Evolutionary conservation across 148 eudicot genomes (phyloP).

Genomic region (Talinum fruticosum): DNA sequence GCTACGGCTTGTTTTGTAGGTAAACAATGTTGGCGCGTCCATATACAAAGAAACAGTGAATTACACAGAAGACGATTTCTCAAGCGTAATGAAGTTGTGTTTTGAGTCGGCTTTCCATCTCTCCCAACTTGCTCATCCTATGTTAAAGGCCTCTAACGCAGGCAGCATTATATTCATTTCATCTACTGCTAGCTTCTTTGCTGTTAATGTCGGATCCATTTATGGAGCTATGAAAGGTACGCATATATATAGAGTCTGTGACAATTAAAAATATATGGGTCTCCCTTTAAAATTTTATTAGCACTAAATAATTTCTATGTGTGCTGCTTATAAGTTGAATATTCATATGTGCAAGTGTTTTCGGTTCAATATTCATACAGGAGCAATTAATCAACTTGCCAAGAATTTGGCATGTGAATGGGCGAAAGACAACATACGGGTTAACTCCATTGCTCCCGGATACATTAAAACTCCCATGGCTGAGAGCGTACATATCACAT

Average conservation of each 20-base stretch:
- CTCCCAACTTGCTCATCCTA: slow-evolving; percentile 3
- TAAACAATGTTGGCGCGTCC: background rate
- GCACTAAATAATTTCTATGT: no score
- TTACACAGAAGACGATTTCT: slow-evolving; percentile 5
- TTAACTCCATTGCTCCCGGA: slow-evolving; percentile 2
- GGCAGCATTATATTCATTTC: slow-evolving; percentile 9
- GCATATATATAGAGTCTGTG: no score
- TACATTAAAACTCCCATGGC: background rate
- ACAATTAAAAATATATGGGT: no score
- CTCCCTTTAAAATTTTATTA: no score
- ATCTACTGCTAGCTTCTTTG: slow-evolving; percentile 1
- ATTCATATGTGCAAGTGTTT: no score
- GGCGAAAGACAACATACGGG: slow-evolving; percentile 6
- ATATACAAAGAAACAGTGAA: background rate
- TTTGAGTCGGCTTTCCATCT: slow-evolving; percentile 4
- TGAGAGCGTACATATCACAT: background rate
- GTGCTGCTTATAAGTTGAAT: no score
- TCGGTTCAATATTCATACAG: background rate
- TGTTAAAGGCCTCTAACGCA: background rate
- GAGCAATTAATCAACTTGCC: slow-evolving; percentile 9
- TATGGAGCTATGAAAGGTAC: slow-evolving; percentile 3
- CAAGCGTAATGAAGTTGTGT: background rate
- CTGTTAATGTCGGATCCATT: background rate
- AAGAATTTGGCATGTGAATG: slow-evolving; percentile 8
- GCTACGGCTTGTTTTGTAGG: background rate